Conservation (phyloP, 192 early-diverging fungal species). For the Endogone sp. region DNA sequence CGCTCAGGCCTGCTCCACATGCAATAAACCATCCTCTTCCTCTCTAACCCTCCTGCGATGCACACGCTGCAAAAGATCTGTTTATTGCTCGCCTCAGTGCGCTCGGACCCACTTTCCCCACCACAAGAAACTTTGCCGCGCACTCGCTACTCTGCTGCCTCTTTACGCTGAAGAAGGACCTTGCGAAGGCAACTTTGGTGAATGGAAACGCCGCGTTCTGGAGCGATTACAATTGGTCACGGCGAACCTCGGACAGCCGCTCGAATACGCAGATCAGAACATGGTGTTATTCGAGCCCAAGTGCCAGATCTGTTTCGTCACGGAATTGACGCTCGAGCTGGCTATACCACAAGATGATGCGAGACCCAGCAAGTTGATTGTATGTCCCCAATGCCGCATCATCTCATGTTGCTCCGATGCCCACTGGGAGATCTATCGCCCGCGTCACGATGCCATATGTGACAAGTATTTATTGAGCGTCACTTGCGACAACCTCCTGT, state of each 20-base stretch:
- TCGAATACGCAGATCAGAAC: background rate
- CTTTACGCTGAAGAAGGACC: background rate
- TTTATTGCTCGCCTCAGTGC: background rate
- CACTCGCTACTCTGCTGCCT: background rate
- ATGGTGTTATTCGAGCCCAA: background rate
- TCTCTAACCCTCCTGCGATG: background rate
- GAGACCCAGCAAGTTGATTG: background rate
- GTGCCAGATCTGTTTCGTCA: background rate
- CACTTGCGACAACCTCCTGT: background rate
- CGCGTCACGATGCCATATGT: background rate
- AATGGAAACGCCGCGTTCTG: background rate
- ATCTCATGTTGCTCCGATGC: background rate
- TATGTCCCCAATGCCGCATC: background rate
- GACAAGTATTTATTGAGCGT: background rate
- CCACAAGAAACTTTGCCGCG: background rate
- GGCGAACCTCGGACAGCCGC: background rate
- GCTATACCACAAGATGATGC: background rate
- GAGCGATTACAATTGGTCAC: background rate
- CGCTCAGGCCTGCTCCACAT: background rate
- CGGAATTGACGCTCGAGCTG: background rate
- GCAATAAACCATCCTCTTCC: background rate
- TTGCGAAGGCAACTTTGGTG: background rate
- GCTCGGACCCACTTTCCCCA: background rate
- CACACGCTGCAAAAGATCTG: background rate
- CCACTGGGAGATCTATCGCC: background rate